Base-by-base conservation (phyloP, 2,329 filamentous ascomycete species). In the Cordyceps cateniannulata region DNA sequence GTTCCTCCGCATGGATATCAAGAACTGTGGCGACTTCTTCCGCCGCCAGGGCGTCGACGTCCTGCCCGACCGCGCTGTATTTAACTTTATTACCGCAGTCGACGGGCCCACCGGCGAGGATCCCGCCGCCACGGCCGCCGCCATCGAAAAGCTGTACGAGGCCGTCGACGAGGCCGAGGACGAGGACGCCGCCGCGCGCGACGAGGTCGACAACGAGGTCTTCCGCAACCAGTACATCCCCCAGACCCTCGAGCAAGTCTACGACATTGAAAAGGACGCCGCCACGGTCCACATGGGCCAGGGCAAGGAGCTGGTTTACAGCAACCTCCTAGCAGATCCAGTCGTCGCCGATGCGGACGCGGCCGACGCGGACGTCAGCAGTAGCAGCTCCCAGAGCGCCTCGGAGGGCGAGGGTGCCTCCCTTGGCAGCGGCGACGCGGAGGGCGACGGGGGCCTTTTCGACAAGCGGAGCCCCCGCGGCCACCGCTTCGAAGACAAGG, bases 181-280 rank as follows among this genome's bases (percentile, higher is more conserved):
- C 51, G 79, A 81, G 5, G 80, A 83, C 48, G 77, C 77, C 8
- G 76, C 75, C 2, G 85, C 83, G 1, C 81, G 86, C 58, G 79
- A 85, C 20, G 88, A 93, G 66, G 85, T 93, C 10, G 90, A 96
- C 68, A 91, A 92, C 61, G 90, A 95, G 66, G 95, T 98, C 6
- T 99, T 97, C 78, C 85, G 93, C 68, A 89, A 96, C 69, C 91
- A 97, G 73, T 99, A 96, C 73, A 98, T 99, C 57, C 95, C 95
- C 0, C 93, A 96, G 73, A 98, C 90, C 0, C 81, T 99, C 48
- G 90, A 98, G 66, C 91, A 99, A 70, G 93, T 99, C 5, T 97
- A 97, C 73, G 93, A 99, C 71, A 87, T 96, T 55, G 95, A 98
- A 74, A 88, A 93, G 67, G 95, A 98, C 67, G 90, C 87, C 2